These are phyloP conservation scores for Lathyrus tuberosus DNA, from an alignment of 306 rosid species.

Conservation along the genomic window DNA sequence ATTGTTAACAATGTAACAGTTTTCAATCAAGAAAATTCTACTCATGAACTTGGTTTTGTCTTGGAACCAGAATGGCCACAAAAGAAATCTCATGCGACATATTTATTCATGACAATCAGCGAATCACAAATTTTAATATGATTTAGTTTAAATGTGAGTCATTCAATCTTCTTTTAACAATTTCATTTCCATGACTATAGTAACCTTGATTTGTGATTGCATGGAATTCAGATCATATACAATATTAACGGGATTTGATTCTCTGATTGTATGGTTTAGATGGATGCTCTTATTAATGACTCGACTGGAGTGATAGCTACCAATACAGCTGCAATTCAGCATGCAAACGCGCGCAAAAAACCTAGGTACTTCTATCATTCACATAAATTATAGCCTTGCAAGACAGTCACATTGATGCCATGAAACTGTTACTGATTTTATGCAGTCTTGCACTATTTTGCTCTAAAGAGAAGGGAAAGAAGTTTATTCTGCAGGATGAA, in stretches of 20 bases:
- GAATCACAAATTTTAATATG: no score
- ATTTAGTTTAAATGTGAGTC: no score
- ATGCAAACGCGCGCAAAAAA: conserved; percentile 70
- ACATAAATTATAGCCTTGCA: conserved; percentile 1
- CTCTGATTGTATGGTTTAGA: conserved; percentile 46
- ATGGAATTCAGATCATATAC: no score
- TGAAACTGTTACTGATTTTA: conserved; percentile 19
- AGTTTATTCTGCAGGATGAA: conserved; percentile 73
- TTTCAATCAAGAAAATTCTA: no score
- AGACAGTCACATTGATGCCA: background rate
- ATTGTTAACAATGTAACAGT: no score
- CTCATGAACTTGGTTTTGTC: no score
- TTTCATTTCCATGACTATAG: no score
- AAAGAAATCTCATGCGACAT: no score
- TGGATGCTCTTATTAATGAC: conserved; percentile 85
- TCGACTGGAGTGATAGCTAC: conserved; percentile 81
- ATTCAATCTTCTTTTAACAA: no score
- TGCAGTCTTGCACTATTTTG: conserved; percentile 74
- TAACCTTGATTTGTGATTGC: no score
- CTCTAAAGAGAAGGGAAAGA: conserved; percentile 72
- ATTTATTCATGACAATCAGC: no score
- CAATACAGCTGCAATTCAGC: conserved; percentile 82
- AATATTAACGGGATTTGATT: conserved; percentile 14
- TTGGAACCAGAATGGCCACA: no score
- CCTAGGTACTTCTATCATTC: conserved; percentile 58